Evolutionary conservation across 169 alveolate genomes (phyloP).

Genomic region (Plasmodium sp.): DNA sequence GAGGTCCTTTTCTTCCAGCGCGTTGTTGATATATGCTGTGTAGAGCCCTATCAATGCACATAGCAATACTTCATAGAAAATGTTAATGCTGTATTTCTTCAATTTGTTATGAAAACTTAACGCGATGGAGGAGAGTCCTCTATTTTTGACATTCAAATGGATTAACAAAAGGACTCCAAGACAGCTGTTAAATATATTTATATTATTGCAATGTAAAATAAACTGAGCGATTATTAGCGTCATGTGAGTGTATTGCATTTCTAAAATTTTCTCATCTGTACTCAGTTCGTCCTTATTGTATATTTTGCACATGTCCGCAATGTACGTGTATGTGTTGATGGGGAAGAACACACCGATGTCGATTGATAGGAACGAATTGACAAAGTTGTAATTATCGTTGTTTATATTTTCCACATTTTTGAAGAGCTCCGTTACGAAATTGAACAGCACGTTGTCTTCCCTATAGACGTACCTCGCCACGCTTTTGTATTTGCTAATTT

Average conservation of each 20-base stretch:
- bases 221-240: slow-evolving; percentile 71
- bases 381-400: slow-evolving; percentile 70
- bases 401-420: slow-evolving; percentile 75
- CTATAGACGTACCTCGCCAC: slow-evolving; percentile 55
- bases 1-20: slow-evolving; percentile 70
- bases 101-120: slow-evolving; percentile 69
- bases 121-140: slow-evolving; percentile 70
- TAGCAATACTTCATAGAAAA: slow-evolving; percentile 63
- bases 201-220: slow-evolving; percentile 68
- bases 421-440: slow-evolving; percentile 72
- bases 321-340: slow-evolving; percentile 68
- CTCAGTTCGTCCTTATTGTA: slow-evolving; percentile 70
- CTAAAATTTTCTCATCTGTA: slow-evolving; percentile 28
- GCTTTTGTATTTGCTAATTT: slow-evolving; percentile 49
- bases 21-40: slow-evolving; percentile 65
- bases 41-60: slow-evolving; percentile 73
- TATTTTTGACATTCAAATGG: slow-evolving; percentile 68
- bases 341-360: slow-evolving; percentile 71
- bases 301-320: slow-evolving; percentile 75
- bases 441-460: slow-evolving; percentile 64
- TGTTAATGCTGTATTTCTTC: slow-evolving; percentile 55
- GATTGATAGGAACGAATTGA: slow-evolving; percentile 65
- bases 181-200: slow-evolving; percentile 69
- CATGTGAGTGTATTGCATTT: slow-evolving; percentile 75
- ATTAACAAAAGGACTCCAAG: slow-evolving; percentile 70